Percentiles rank a stretch among this genome's conserved stretches.
phyloP scores from a whole-genome alignment of 257 asterid species.

The Striga asiatica region DNA sequence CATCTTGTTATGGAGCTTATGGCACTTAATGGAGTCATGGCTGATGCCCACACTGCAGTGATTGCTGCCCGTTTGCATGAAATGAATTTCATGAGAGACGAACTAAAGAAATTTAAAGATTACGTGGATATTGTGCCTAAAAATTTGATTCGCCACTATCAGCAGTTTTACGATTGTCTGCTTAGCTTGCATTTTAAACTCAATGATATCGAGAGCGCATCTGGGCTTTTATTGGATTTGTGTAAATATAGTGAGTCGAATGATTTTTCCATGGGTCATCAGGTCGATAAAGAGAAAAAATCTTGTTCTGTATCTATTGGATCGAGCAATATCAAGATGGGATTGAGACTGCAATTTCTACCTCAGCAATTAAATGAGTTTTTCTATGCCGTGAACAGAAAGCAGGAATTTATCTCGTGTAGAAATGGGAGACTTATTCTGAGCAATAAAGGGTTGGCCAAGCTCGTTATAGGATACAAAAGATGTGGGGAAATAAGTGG shows the following conservation, averaged over 20 bases:
- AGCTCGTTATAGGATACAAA: constrained; percentile 42
- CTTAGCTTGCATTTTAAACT: constrained; percentile 63
- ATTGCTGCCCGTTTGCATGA: constrained; percentile 59
- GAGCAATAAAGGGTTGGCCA: constrained; percentile 59
- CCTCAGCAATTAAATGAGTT: constrained; percentile 46
- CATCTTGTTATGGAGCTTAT: constrained; percentile 63
- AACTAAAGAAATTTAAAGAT: constrained; percentile 54
- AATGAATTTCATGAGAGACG: constrained; percentile 58
- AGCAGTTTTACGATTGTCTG: constrained; percentile 56
- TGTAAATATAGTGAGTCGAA: constrained; percentile 15
- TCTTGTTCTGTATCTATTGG: constrained; percentile 46
- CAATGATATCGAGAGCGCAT: constrained; percentile 66
- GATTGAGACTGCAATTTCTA: constrained; percentile 42
- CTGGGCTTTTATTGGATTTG: constrained; percentile 44
- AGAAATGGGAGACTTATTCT: constrained; percentile 48
- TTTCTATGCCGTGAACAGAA: constrained; percentile 30
- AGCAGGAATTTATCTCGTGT: constrained; percentile 28
- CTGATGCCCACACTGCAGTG: constrained; percentile 60
- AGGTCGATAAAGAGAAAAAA: constrained; percentile 21
- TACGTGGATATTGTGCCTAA: constrained; percentile 36
- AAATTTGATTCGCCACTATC: constrained; percentile 32
- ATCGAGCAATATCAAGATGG: constrained; percentile 51
- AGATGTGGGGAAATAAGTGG: constrained; percentile 39
- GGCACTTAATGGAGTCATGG: constrained; percentile 54
- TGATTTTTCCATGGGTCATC: constrained; percentile 9